These are phyloP conservation scores for Erodium chrysanthum DNA, from an alignment of 441 rosid genomes.

Conservation along the genomic window DNA sequence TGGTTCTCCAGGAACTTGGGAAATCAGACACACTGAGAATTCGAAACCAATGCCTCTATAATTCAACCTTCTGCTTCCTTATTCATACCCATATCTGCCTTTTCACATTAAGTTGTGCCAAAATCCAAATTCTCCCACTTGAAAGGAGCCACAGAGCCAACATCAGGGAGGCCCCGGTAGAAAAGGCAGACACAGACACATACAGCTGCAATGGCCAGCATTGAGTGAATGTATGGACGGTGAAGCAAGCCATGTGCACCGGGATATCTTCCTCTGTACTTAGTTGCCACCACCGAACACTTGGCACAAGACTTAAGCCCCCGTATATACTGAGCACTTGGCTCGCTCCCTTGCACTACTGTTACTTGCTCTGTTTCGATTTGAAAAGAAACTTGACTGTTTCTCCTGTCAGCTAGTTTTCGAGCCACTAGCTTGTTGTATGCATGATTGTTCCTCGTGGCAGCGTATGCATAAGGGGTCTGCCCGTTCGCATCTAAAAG, in stretches of 20 bases:
- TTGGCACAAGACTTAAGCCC: slow-evolving; percentile 35
- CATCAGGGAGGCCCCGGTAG: slow-evolving; percentile 54
- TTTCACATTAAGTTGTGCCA: slow-evolving; percentile 42
- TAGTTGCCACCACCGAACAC: slow-evolving; percentile 49
- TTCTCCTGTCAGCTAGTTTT: slow-evolving; percentile 53
- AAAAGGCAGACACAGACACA: slow-evolving; percentile 89
- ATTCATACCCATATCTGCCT: too few relatives aligned
- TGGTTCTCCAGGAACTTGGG: neutral
- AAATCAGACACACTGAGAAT: neutral
- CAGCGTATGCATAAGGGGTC: slow-evolving; percentile 59
- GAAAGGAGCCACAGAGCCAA: slow-evolving; percentile 50
- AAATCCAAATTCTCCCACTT: slow-evolving; percentile 66
- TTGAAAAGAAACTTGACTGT: slow-evolving; percentile 50
- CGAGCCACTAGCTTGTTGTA: slow-evolving; percentile 61
- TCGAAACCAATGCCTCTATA: neutral
- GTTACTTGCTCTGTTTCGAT: slow-evolving; percentile 21
- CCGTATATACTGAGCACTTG: slow-evolving; percentile 19
- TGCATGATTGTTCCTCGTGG: slow-evolving; percentile 49
- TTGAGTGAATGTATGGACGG: slow-evolving; percentile 68
- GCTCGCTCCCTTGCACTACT: slow-evolving; percentile 11
- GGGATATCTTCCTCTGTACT: slow-evolving; percentile 34
- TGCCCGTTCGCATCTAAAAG: slow-evolving; percentile 46
- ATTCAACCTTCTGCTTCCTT: neutral
- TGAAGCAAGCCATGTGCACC: slow-evolving; percentile 62
- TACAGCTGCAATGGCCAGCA: slow-evolving; percentile 84